Percentiles rank a stretch among this genome's conserved stretches.
Conservation (phyloP, 768 basidiomycete genomes). For the Plicaturopsis crispa region DNA sequence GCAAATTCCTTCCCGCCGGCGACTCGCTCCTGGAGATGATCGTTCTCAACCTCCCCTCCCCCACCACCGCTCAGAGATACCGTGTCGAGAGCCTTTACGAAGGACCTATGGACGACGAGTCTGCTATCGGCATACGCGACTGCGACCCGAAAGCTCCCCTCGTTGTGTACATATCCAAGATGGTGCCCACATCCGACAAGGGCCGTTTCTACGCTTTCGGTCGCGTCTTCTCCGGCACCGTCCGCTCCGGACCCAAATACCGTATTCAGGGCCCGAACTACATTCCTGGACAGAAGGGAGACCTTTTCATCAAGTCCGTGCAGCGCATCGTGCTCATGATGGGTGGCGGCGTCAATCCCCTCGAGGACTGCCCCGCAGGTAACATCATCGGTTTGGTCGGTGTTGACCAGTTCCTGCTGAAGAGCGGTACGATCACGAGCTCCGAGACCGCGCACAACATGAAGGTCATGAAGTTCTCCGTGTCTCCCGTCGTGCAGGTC, state of each 20-base stretch:
- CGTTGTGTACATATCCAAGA: constrained; percentile 66
- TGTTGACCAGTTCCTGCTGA: constrained; percentile 71
- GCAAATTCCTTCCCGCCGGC: constrained; percentile 66
- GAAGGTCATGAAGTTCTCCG: constrained; percentile 74
- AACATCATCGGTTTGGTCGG: constrained; percentile 70
- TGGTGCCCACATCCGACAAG: constrained; percentile 70
- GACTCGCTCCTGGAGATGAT: constrained; percentile 70
- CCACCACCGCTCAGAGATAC: constrained; percentile 58
- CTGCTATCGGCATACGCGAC: constrained; percentile 63
- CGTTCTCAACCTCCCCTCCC: constrained; percentile 68
- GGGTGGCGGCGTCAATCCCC: constrained; percentile 61
- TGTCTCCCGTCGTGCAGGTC: constrained; percentile 64
- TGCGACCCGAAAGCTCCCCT: constrained; percentile 64
- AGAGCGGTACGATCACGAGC: constrained; percentile 61
- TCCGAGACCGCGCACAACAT: constrained; percentile 72
- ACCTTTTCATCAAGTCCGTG: constrained; percentile 62
- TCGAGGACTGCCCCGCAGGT: constrained; percentile 65
- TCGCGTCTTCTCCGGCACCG: constrained; percentile 67
- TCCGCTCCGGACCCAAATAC: constrained; percentile 60
- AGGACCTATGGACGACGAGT: constrained; percentile 70
- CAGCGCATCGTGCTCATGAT: constrained; percentile 71
- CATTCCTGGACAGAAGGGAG: constrained; percentile 61
- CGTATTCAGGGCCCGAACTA: constrained; percentile 72
- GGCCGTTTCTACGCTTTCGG: constrained; percentile 74
- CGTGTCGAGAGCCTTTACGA: constrained; percentile 70